phyloP scores from a whole-genome alignment of 2,329 filamentous ascomycete genomes.

The Rhexocercosporidium sp. region DNA sequence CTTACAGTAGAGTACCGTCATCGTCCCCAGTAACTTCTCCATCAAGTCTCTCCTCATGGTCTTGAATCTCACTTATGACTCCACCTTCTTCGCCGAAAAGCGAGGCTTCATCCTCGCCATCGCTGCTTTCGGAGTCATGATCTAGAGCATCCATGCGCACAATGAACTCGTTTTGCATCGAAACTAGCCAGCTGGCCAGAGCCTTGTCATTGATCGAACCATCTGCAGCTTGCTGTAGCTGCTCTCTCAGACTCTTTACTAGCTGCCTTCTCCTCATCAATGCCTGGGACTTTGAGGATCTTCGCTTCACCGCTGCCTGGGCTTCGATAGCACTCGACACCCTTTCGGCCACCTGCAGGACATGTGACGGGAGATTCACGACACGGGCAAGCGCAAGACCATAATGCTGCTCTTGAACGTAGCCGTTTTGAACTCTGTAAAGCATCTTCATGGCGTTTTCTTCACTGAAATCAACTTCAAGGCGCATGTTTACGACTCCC shows the following conservation, averaged over 20 bases:
- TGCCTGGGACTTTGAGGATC: constrained; percentile 61
- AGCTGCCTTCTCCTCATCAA: constrained; percentile 72
- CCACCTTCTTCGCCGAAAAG: background rate
- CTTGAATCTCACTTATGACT: background rate
- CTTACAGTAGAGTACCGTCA: background rate
- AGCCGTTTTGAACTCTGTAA: constrained; percentile 80
- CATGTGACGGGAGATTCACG: constrained; percentile 70
- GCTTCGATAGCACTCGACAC: constrained; percentile 68
- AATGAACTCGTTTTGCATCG: constrained; percentile 77
- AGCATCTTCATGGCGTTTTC: constrained; percentile 79
- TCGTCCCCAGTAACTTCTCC: background rate
- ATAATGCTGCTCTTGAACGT: constrained; percentile 75
- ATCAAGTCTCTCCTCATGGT: background rate
- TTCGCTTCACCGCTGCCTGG: constrained; percentile 62
- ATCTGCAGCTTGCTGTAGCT: constrained; percentile 69
- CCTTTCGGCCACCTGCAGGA: constrained; percentile 70
- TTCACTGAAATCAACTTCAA: constrained; percentile 69
- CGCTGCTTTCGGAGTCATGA: constrained; percentile 29
- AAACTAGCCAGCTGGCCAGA: constrained; percentile 66
- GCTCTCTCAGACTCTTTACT: constrained; percentile 73
- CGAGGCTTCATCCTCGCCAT: constrained; percentile 19
- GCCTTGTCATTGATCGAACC: constrained; percentile 69
- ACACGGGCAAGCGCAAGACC: constrained; percentile 82
- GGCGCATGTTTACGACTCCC: constrained; percentile 83
- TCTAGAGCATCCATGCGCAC: constrained; percentile 70